A percentile compares a stretch with the other conserved stretches of the same genome.
Conservation (phyloP, 805 yeast species). For the Lipomyces kockii region DNA sequence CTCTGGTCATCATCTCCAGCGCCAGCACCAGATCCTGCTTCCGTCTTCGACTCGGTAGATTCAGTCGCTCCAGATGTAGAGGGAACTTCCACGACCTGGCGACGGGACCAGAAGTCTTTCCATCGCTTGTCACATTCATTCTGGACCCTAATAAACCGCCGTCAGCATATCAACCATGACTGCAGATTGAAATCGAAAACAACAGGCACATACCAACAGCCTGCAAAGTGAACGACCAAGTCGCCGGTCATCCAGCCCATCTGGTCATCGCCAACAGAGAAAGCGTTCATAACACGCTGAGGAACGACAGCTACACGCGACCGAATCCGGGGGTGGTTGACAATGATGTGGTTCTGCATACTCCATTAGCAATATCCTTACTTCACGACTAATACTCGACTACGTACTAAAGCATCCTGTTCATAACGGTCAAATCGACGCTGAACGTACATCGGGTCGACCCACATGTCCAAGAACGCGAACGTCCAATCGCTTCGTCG, state of each 20-base stretch:
- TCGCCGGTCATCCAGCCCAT: slow-evolving; percentile 36
- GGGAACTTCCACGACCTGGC: slow-evolving; percentile 11
- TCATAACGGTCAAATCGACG: slow-evolving; percentile 86
- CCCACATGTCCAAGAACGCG: slow-evolving; percentile 74
- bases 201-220: slow-evolving; percentile 29
- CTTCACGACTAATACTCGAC: background rate
- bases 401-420: slow-evolving; percentile 66
- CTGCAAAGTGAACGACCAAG: slow-evolving; percentile 36
- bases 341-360: slow-evolving; percentile 54
- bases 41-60: background rate
- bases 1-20: background rate
- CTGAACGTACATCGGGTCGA: slow-evolving; percentile 85
- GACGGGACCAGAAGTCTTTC: slow-evolving; percentile 29
- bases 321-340: slow-evolving; percentile 21
- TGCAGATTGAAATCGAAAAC: background rate
- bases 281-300: slow-evolving; percentile 35
- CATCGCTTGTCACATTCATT: slow-evolving; percentile 28
- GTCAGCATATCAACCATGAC: slow-evolving; percentile 3
- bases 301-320: slow-evolving; percentile 30
- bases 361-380: background rate
- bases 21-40: background rate
- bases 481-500: slow-evolving; percentile 74
- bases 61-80: background rate
- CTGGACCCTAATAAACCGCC: slow-evolving; percentile 13
- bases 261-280: slow-evolving; percentile 20